Conservation (phyloP, 2,329 filamentous ascomycete genomes). For the Aspergillus hiratsukae region DNA sequence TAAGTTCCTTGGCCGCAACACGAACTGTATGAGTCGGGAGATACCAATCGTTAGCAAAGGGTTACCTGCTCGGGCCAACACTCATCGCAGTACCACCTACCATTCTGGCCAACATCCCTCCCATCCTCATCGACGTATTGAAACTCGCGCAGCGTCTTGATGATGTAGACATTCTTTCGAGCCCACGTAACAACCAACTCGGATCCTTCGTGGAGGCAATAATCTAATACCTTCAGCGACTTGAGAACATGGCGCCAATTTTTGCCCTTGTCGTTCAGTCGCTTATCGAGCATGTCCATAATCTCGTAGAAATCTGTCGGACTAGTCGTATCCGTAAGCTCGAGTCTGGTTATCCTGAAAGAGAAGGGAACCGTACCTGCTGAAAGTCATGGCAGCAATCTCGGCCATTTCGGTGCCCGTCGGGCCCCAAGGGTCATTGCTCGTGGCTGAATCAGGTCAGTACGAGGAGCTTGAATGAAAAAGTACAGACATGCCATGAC, state of each 20-base stretch:
- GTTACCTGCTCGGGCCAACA: neutral
- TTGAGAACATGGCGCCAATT: slow-evolving; percentile 99
- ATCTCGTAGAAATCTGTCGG: slow-evolving; percentile 98
- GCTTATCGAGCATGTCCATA: slow-evolving; percentile 99
- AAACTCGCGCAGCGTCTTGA: slow-evolving; percentile 96
- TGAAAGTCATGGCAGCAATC: slow-evolving; percentile 96
- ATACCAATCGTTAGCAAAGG: neutral
- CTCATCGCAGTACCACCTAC: slow-evolving; percentile 50
- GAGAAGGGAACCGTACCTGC: slow-evolving; percentile 60
- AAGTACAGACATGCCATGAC: slow-evolving; percentile 1
- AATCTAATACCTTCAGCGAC: slow-evolving; percentile 94
- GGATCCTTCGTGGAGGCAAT: slow-evolving; percentile 94
- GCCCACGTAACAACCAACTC: slow-evolving; percentile 97
- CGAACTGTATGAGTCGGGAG: slow-evolving; percentile 59
- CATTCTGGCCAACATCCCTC: slow-evolving; percentile 91
- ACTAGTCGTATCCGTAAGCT: slow-evolving; percentile 44
- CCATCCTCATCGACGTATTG: slow-evolving; percentile 95
- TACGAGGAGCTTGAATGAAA: neutral
- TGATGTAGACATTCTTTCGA: slow-evolving; percentile 96
- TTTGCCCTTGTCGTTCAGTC: slow-evolving; percentile 97
- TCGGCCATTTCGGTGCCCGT: slow-evolving; percentile 98
- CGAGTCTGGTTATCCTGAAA: neutral
- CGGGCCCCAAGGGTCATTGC: slow-evolving; percentile 97
- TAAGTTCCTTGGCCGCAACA: slow-evolving; percentile 92
- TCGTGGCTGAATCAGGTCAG: slow-evolving; percentile 66